Conservation (phyloP, 768 basidiomycete genomes). For the Myochromella boudieri region DNA sequence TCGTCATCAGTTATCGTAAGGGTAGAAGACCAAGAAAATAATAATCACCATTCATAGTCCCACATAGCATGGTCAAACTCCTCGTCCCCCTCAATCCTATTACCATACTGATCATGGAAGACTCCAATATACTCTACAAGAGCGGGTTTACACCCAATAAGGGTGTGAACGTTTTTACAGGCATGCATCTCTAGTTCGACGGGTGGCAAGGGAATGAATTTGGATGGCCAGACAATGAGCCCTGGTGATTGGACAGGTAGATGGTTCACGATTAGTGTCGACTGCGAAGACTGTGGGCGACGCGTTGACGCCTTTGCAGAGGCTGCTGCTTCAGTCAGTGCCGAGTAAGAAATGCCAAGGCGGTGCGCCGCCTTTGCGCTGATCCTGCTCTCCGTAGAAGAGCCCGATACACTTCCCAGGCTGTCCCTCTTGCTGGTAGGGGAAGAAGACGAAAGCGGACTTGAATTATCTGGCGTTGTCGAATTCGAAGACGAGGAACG, state of each 20-base stretch:
- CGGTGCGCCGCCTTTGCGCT: constrained; percentile 42
- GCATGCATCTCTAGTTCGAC: constrained; percentile 72
- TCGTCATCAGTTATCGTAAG: constrained; percentile 8
- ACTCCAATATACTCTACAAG: constrained; percentile 47
- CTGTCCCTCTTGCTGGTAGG: neutral
- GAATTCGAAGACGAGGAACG: neutral
- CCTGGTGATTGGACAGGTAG: constrained; percentile 56
- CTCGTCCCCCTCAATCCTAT: constrained; percentile 30
- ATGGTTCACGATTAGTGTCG: constrained; percentile 14
- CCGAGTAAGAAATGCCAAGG: constrained; percentile 38
- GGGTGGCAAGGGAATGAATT: constrained; percentile 57
- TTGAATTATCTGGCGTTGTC: neutral
- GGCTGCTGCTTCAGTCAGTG: constrained; percentile 27
- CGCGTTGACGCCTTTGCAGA: constrained; percentile 19
- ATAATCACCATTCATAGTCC: constrained; percentile 58
- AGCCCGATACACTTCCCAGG: neutral
- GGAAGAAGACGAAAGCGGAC: constrained; percentile 6
- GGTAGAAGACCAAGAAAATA: constrained; percentile 3
- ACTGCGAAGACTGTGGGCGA: constrained; percentile 19
- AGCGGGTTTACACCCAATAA: constrained; percentile 63
- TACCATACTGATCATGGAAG: constrained; percentile 37
- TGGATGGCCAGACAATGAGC: constrained; percentile 56
- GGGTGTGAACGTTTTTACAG: constrained; percentile 65
- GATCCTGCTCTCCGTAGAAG: constrained; percentile 15
- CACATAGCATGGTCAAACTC: constrained; percentile 45